Conservation (phyloP, 768 basidiomycete genomes). For the Exsudoporus frostii region DNA sequence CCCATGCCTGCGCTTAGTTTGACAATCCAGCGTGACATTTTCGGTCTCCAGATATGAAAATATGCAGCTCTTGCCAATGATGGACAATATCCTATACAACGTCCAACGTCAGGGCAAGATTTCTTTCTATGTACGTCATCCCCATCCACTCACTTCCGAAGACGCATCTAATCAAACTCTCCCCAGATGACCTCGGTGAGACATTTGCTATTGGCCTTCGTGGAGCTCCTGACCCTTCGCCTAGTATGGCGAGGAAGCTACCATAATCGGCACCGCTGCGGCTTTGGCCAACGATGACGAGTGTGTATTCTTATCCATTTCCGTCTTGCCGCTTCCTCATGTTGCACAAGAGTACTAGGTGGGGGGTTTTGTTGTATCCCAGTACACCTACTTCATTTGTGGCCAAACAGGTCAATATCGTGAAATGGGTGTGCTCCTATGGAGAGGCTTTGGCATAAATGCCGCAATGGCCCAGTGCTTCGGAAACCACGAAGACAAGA, state of each 20-base stretch:
- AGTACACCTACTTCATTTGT: not conserved
- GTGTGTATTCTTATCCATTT: constrained; percentile 42
- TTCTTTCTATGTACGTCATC: constrained; percentile 72
- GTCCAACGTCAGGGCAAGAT: constrained; percentile 93
- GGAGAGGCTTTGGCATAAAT: constrained; percentile 79
- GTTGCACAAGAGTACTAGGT: constrained; percentile 64
- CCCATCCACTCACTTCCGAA: not conserved
- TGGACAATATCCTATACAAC: constrained; percentile 89
- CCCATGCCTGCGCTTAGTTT: not conserved
- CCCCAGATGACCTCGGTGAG: constrained; percentile 79
- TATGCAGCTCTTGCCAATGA: constrained; percentile 75
- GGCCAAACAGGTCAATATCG: constrained; percentile 74
- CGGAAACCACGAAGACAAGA: constrained; percentile 75
- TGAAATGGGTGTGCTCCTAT: constrained; percentile 87
- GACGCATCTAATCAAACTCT: constrained; percentile 3
- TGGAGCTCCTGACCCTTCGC: constrained; percentile 1
- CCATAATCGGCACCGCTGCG: constrained; percentile 85
- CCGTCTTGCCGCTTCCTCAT: constrained; percentile 6
- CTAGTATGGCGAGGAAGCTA: constrained; percentile 89
- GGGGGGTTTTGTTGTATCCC: constrained; percentile 9
- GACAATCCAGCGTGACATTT: not conserved
- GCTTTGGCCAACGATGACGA: constrained; percentile 82
- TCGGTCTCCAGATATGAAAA: constrained; percentile 56
- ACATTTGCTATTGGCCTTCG: constrained; percentile 1
- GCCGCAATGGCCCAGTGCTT: constrained; percentile 91